These are phyloP conservation scores for Mycosphaerelloides madeirae DNA, from an alignment of 2,329 filamentous ascomycete genomes.

Conservation along the genomic window DNA sequence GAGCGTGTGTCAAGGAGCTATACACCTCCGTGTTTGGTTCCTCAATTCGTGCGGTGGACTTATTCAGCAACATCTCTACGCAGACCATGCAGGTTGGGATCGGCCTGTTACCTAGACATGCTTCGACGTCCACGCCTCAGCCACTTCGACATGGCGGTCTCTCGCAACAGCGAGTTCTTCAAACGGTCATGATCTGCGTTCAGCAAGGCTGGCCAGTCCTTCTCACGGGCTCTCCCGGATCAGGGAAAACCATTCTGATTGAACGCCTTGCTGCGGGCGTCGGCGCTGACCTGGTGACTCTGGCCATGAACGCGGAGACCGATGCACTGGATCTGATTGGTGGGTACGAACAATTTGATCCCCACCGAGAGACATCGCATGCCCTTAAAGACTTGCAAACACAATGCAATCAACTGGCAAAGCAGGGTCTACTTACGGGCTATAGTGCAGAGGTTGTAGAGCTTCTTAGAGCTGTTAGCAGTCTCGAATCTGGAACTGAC, in stretches of 20 bases:
- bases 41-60: conserved; percentile 44
- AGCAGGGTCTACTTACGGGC: conserved; percentile 12
- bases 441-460: conserved; percentile 2
- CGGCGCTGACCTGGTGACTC: conserved; percentile 71
- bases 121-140: conserved; percentile 4
- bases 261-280: conserved; percentile 73
- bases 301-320: conserved; percentile 89
- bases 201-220: conserved; percentile 86
- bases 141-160: not conserved
- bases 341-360: conserved; percentile 91
- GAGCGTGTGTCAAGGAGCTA: conserved; percentile 58
- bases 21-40: conserved; percentile 61
- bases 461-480: conserved; percentile 7
- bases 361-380: conserved; percentile 49
- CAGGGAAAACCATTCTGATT: conserved; percentile 78
- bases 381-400: conserved; percentile 17
- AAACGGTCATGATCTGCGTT: conserved; percentile 82
- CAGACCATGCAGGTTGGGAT: conserved; percentile 73
- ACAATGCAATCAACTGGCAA: conserved; percentile 10
- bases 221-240: conserved; percentile 76
- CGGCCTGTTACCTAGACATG: conserved; percentile 61
- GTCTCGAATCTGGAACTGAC: conserved; percentile 2
- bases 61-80: conserved; percentile 66
- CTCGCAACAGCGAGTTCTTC: conserved; percentile 65
- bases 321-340: conserved; percentile 97